Evolutionary conservation across 257 asterid genomes (phyloP), one percentile per base, ranked within the genome.

Genomic region (Euphrasia confusa): DNA sequence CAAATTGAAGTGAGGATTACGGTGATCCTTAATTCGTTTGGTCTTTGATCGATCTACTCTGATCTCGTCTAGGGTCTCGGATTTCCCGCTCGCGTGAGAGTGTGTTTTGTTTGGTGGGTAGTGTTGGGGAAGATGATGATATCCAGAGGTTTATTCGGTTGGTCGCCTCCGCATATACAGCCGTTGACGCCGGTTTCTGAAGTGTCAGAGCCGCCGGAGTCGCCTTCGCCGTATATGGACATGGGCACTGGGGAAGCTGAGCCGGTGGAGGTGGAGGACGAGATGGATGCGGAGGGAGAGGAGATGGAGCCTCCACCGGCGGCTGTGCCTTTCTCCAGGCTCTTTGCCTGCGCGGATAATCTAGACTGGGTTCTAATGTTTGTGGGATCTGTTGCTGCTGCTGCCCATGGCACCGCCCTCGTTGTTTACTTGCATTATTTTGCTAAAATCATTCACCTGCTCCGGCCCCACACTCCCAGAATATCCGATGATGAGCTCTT

Each of bases 91-190:
- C 6, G 50, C 18, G 54, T 42, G 59, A 27, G 1, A 55, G 30
- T 67, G 53, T 35, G 37, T 21, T 56, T 9, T 3, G 10, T 17
- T 15, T 11, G 54, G 71, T 45, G 5, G 60, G 2, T 47, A 11
- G 55, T 56, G 27, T 24, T 57, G 42, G 64, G 64, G 64, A 76
- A 70, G 81, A 89, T 89, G 98, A 91, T 91, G 99, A 88, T 93
- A 24, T 87, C 96, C 0, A 81, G 99, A 83, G 99, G 99, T 24
- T 81, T 89, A 59, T 93, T 93, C 40, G 99, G 99, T 75, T 93
- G 96, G 99, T 93, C 99, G 14, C 99, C 99, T 24, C 99, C 99
- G 21, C 99, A 93, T 63, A 89, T 93, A 76, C 96, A 93, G 79
- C 99, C 97, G 44, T 71, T 93, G 76, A 93, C 99, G 75, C 99